Evolutionary conservation across 768 basidiomycete genomes (phyloP).

Genomic region (Lenzites betulinus): DNA sequence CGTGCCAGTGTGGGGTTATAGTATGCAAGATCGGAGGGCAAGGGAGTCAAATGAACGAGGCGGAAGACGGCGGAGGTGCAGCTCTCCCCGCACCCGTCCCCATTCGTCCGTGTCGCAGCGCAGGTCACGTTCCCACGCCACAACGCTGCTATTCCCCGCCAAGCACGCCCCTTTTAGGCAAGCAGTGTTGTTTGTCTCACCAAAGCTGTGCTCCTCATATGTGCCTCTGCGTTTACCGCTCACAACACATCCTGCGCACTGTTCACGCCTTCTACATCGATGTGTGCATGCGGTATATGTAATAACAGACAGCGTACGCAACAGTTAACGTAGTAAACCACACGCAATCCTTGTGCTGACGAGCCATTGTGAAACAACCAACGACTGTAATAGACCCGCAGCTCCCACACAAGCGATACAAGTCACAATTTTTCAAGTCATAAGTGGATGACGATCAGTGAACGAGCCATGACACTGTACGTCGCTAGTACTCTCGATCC

Average conservation of each 20-base stretch:
- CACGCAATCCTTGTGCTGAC: too few species aligned
- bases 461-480: too few species aligned
- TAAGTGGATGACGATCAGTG: too few species aligned
- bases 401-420: not conserved
- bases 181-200: not conserved
- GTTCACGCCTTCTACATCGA: too few species aligned
- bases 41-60: not conserved
- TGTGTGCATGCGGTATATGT: too few species aligned
- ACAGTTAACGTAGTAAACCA: too few species aligned
- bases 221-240: too few species aligned
- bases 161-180: not conserved
- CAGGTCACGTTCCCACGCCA: not conserved
- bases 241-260: too few species aligned
- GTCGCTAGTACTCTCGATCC: not conserved
- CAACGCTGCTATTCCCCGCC: not conserved
- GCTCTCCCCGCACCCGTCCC: not conserved
- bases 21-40: not conserved
- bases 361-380: too few species aligned
- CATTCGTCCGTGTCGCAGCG: not conserved
- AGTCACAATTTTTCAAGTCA: too few species aligned
- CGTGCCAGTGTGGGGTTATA: too few species aligned
- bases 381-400: not conserved
- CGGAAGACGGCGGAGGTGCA: not conserved
- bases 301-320: too few species aligned
- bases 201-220: not conserved